Base-by-base conservation (phyloP, 177 flowering plant species). In the Vitis hybrid region DNA sequence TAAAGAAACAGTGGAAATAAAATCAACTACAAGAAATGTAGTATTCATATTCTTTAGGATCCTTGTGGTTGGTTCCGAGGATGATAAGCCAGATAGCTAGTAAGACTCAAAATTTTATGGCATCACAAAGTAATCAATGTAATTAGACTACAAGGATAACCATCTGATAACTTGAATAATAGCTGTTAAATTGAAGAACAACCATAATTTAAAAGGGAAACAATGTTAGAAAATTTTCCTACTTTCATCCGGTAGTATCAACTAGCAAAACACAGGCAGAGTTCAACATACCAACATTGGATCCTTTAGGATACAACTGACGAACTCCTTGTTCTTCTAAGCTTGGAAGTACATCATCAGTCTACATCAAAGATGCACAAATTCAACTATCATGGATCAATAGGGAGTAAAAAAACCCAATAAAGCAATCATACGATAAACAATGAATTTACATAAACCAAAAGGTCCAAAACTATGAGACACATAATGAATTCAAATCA, bases 261-360 rank as follows among this genome's bases (percentile, higher is more conserved):
- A 31, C 56, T 62, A 66, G 49, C 19, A 56, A 56, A 60, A 10
- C 59, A 11, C 5, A 66, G 16, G 50, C 48, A 52, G 62, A 55
- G 33, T 55, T 15, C 64, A 60, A 66, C 82, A 31, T 88, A 93
- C 97, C 97, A 74, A 91, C 60, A 82, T 90, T 84, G 0, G 91
- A 86, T 19, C 89, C 94, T 76, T 85, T 88, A 0, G 98, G 92
- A 65, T 94, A 94, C 59, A 94, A 74, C 66, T 89, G 97, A 16
- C 93, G 91, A 59, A 92, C 94, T 6, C 98, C 97, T 70, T 94
- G 97, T 60, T 94, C 98, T 81, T 94, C 98, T 79, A 94, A 87
- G 76, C 87, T 89, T 2, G 98, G 98, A 62, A 94, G 87, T 62
- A 86, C 88, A 73, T 94, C 97, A 81, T 92, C 97, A 33, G 97